Base-by-base conservation (phyloP, 257 asterid species). In the Ilex asprella region DNA sequence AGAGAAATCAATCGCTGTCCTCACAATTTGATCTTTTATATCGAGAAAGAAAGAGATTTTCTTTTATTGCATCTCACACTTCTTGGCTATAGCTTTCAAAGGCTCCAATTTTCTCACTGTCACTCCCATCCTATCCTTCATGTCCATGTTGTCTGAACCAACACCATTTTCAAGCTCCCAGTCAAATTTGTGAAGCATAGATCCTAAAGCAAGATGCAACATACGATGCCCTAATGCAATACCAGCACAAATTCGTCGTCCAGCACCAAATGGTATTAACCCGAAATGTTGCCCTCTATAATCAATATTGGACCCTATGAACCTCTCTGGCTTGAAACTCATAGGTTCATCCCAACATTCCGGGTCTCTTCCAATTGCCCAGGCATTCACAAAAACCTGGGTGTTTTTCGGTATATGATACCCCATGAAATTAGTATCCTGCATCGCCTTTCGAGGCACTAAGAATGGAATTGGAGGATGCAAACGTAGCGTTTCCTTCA, bases 251-350 rank as follows among this genome's bases (percentile, higher is more conserved):
- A 67, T 67, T 7, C 66, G 60, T 14, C 72, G 8, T 2, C 72
- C 72, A 1, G 61, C 72, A 39, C 72, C 72, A 60, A 67, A 67
- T 3, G 72, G 72, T 0, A 67, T 44, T 9, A 66, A 55, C 51
- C 12, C 70, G 32, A 47, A 66, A 58, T 58, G 51, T 9, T 66
- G 70, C 0, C 66, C 72, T 14, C 39, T 67, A 21, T 47, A 16
- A 0, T 52, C 72, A 5, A 60, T 0, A 12, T 67, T 67, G 0
- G 61, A 60, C 7, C 57, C 72, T 12, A 67, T 43, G 44, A 60
- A 67, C 61, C 72, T 67, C 47, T 67, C 72, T 0, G 72, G 72
- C 39, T 52, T 52, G 55, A 67, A 67, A 51, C 32, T 30, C 52
- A 60, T 30, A 31, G 71, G 60, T 0, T 59, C 71, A 2, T 49